These are phyloP conservation scores for Nigrograna mackinnonii DNA, from an alignment of 2,329 filamentous ascomycete species.

Conservation along the genomic window DNA sequence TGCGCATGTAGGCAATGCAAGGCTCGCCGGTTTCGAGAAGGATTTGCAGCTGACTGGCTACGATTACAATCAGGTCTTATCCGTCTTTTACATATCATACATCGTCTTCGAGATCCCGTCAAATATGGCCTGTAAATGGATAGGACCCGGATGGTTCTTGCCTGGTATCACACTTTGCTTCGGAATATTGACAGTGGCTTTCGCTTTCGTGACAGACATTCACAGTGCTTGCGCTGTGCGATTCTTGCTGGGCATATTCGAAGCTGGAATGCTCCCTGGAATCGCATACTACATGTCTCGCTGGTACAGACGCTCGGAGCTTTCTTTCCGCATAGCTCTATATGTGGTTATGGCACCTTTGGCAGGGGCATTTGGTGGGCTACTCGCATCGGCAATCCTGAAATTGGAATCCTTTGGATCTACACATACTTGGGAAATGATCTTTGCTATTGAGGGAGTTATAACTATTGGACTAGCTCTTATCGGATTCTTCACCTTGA, in stretches of 20 bases:
- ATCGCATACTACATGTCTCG: conserved; percentile 1
- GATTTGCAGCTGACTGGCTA: not conserved
- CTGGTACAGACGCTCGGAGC: not conserved
- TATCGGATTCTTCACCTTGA: not conserved
- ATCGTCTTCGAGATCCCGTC: conserved; percentile 1
- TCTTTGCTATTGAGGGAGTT: not conserved
- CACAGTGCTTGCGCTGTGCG: not conserved
- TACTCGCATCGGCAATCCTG: not conserved
- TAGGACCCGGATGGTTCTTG: conserved; percentile 1
- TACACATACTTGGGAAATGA: not conserved
- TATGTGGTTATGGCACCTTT: not conserved
- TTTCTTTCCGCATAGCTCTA: not conserved
- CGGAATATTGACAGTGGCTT: not conserved
- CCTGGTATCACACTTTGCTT: not conserved
- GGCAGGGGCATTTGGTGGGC: not conserved
- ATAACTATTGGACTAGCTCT: not conserved
- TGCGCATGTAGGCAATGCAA: not conserved
- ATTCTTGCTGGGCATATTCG: not conserved
- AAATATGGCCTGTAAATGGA: not conserved
- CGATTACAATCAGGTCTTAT: not conserved
- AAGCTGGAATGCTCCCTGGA: not conserved
- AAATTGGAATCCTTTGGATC: not conserved
- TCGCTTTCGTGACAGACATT: not conserved
- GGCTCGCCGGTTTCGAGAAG: conserved; percentile 1
- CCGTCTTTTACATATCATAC: not conserved